Evolutionary conservation across 257 asterid species (phyloP), one percentile per base, ranked within the genome.

Genomic region (Solanum clarkiae): DNA sequence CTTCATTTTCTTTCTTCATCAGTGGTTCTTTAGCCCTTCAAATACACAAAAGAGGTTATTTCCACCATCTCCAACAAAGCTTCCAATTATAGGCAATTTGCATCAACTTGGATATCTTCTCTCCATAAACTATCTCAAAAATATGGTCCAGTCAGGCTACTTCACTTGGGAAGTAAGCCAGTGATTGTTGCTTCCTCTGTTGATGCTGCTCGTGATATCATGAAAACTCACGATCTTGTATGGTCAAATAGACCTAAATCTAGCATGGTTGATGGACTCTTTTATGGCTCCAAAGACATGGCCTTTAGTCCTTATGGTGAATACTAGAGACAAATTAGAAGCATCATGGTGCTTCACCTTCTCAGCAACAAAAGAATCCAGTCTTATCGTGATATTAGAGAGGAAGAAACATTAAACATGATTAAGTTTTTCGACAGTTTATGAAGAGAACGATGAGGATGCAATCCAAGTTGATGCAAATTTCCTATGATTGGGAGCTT

Each of bases 51-150:
- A 89, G 81, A 54, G 81, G 32, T 63, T 63, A 13, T 74, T 22
- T 15, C 93, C 92, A 3, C 93, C 92, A 4, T 91, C 93, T 26
- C 95, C 94, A 7, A 10, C 4, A 53, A 87, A 85, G 88, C 90
- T 91, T 16, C 95, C 94, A 12, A 22, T 92, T 0, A 75, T 90
- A 18, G 96, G 96, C 0, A 87, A 91, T 29, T 71, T 90, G 29
- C 90, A 88, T 87, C 93, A 88, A 60, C 87, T 89, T 0, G 93
- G 93, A 24, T 10, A 10, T 1, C 20, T 45, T 87, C 91, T 1
- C 88, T 91, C 83, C 86, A 85, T n/a, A 55, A 87, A 3, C 54
- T 92, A 22, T 86, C 94, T 18, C 22, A 82, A 17, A 88, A 55
- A 47, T 79, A 91, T 68, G 94, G 97, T 13, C 90, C 72, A 0